These are phyloP conservation scores for Metschnikowia anglica DNA, from an alignment of 805 yeast species.

Conservation along the genomic window DNA sequence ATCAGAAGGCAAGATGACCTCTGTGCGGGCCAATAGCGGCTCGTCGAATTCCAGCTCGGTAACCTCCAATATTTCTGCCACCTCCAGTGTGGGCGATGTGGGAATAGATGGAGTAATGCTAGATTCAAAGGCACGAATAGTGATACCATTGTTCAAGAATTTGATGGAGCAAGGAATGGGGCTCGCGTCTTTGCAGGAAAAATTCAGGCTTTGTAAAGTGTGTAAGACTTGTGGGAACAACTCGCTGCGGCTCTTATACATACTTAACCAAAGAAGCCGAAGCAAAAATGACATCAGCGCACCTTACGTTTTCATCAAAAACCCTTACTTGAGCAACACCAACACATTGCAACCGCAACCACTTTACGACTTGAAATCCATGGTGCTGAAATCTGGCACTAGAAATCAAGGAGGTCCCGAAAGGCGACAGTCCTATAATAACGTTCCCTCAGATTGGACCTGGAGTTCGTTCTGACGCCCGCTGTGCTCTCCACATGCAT, in stretches of 20 bases:
- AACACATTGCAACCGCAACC: constrained; percentile 10
- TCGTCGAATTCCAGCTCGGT: constrained; percentile 12
- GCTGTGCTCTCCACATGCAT: not conserved
- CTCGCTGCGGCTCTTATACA: constrained; percentile 24
- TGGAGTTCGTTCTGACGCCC: constrained; percentile 49
- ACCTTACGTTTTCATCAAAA: constrained; percentile 32
- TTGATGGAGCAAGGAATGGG: constrained; percentile 11
- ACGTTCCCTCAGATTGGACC: constrained; percentile 42
- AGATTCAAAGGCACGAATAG: constrained; percentile 29
- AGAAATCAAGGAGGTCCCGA: not conserved
- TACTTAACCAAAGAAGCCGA: constrained; percentile 28
- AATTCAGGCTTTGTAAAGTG: constrained; percentile 20
- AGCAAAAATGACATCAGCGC: constrained; percentile 19
- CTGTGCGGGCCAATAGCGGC: constrained; percentile 12
- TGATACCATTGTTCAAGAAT: constrained; percentile 36
- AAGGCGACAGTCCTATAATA: constrained; percentile 7
- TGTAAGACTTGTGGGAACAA: constrained; percentile 21
- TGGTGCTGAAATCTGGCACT: not conserved
- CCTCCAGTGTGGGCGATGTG: constrained; percentile 8
- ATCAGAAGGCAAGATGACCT: not conserved
- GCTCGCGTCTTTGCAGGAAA: constrained; percentile 11
- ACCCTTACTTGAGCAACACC: constrained; percentile 26
- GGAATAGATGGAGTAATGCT: constrained; percentile 17
- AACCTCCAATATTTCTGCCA: constrained; percentile 1
- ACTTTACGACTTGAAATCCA: constrained; percentile 4